Evolutionary conservation across 352 stramenopile species (phyloP), one percentile per base, ranked within the genome.

Genomic region (Pythium periplocum): DNA sequence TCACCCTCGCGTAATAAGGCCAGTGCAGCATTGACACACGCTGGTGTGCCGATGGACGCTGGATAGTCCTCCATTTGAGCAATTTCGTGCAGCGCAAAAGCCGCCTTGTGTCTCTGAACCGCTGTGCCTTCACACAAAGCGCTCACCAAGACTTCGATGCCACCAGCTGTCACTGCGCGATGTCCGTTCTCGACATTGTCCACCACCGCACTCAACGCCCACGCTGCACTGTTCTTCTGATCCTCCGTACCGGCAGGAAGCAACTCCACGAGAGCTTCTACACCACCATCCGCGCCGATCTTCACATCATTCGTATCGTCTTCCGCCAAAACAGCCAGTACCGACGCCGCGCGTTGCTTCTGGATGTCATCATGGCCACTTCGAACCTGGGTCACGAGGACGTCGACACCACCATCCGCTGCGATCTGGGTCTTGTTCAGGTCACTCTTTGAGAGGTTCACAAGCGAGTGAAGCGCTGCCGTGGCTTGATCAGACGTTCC

Each of bases 351-450:
- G 4, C 42, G 38, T 37, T 59, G 53, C 2, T 40, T 31, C 35
- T 61, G 48, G 17, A 55, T 36, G 48, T 61, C 55, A 4, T 41
- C 47, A 6, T 39, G 34, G 34, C 39, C 39, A 4, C 30, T 40
- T 4, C 54, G 54, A n/a, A 55, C 40, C 53, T 61, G 55, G 2
- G n/a, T 35, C 46, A 61, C 55, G 17, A 61, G 46, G 4, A 37
- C 47, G 26, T 55, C 40, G 34, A 61, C 40, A 6, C 55, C 55
- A 8, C 47, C 47, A 4, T 44, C 55, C 2, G 55, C 55, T 0
- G 47, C 55, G 26, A 61, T 55, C 55, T 51, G 45, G 11, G 46
- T 51, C 11, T 44, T 41, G 46, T 61, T 61, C 39, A 47, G 50
- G 30, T 50, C 30, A 4, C 42, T 11, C 30, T 39, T 38, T 12